Percentiles rank a stretch among this genome's conserved stretches.
These are phyloP conservation scores for Avicennia marina DNA, from an alignment of 257 asterid genomes.

Conservation along the genomic window DNA sequence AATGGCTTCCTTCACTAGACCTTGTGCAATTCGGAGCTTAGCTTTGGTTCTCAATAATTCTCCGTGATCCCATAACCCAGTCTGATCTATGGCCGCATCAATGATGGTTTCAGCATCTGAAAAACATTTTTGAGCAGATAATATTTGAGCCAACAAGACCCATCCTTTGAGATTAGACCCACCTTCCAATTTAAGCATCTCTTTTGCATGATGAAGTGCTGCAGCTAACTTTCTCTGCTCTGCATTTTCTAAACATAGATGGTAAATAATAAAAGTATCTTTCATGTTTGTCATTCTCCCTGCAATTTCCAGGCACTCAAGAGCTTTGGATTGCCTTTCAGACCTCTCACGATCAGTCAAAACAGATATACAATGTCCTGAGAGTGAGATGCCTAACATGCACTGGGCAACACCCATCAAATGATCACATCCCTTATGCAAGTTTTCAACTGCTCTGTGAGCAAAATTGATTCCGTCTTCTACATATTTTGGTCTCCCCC, in stretches of 20 bases:
- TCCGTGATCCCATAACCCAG: conserved; percentile 83
- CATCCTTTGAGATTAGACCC: conserved; percentile 64
- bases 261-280: conserved; percentile 54
- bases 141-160: conserved; percentile 68
- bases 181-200: conserved; percentile 59
- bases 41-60: conserved; percentile 77
- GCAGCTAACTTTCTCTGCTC: conserved; percentile 85
- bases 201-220: conserved; percentile 59
- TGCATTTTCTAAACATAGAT: conserved; percentile 69
- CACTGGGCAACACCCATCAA: conserved; percentile 57
- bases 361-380: conserved; percentile 41
- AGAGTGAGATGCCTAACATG: conserved; percentile 62
- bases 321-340: conserved; percentile 54
- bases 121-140: conserved; percentile 72
- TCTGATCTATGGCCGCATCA: conserved; percentile 70
- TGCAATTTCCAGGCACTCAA: conserved; percentile 63
- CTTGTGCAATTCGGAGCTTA: conserved; percentile 71
- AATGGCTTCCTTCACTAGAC: conserved; percentile 61
- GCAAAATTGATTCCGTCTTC: conserved; percentile 71
- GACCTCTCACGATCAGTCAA: conserved; percentile 43
- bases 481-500: conserved; percentile 31
- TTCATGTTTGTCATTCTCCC: conserved; percentile 46
- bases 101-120: conserved; percentile 55
- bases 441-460: conserved; percentile 48
- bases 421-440: conserved; percentile 47